These are phyloP conservation scores for Malassezia caprae DNA, from an alignment of 1,284 basidiomycete genomes.

Conservation along the genomic window DNA sequence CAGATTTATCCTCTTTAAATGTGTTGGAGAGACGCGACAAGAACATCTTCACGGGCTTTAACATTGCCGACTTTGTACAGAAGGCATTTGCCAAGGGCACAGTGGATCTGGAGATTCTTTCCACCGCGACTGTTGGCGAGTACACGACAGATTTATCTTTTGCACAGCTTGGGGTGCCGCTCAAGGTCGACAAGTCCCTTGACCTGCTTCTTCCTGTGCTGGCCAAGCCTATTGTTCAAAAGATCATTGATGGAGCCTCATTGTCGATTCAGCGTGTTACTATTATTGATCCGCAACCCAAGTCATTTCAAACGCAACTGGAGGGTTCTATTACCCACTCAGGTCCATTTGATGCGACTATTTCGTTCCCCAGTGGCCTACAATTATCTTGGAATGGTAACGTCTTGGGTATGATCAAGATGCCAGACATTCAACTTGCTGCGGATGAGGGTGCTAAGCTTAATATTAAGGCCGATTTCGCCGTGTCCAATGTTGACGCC, in stretches of 20 bases:
- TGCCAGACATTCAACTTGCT: conserved; percentile 53
- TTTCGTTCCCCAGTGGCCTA: conserved; percentile 60
- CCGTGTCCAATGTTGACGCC: conserved; percentile 57
- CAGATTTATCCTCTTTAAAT: not conserved
- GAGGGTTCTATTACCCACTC: conserved; percentile 63
- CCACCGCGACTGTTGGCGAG: conserved; percentile 59
- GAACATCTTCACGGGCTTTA: conserved; percentile 55
- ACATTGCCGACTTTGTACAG: conserved; percentile 60
- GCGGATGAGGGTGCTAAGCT: conserved; percentile 60
- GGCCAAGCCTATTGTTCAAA: conserved; percentile 69
- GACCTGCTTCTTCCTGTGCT: conserved; percentile 62
- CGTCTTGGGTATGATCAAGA: conserved; percentile 58
- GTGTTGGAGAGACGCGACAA: conserved; percentile 34
- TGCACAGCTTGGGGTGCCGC: conserved; percentile 56
- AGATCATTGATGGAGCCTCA: conserved; percentile 58
- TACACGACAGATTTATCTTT: conserved; percentile 60
- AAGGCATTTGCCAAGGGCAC: conserved; percentile 59
- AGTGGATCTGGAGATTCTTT: conserved; percentile 58
- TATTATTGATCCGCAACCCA: conserved; percentile 50
- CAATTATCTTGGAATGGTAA: conserved; percentile 59
- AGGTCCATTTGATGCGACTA: conserved; percentile 66
- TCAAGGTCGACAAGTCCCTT: conserved; percentile 58
- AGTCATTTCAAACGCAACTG: conserved; percentile 58
- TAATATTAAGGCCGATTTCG: conserved; percentile 56
- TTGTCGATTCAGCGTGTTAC: conserved; percentile 48